A percentile compares a stretch with the other conserved stretches of the same genome.
Conservation (phyloP, 345 rosid genomes). For the Eucalyptus cladocalyx region DNA sequence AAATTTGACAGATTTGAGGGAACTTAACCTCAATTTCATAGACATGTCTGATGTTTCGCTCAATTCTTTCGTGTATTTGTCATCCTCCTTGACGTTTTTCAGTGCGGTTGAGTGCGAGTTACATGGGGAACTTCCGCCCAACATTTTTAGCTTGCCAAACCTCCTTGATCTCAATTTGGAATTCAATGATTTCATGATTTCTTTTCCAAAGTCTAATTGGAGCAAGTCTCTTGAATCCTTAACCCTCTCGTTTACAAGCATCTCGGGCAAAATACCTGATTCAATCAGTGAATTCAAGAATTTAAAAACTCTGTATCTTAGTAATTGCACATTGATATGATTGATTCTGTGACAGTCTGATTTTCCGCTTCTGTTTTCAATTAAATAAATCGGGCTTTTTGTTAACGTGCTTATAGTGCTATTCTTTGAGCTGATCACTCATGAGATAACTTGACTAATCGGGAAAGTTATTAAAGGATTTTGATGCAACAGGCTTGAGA, state of each 20-base stretch:
- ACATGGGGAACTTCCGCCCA: not conserved
- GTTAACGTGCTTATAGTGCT: too few relatives aligned
- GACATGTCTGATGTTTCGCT: fast-evolving
- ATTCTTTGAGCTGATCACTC: too few relatives aligned
- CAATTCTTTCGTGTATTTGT: not conserved
- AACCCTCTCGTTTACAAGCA: not conserved
- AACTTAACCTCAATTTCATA: too few relatives aligned
- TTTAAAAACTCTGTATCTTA: not conserved
- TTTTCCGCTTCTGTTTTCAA: too few relatives aligned
- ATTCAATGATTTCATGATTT: fast-evolving
- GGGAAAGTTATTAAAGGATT: too few relatives aligned
- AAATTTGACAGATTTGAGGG: too few relatives aligned
- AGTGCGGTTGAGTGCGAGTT: fast-evolving
- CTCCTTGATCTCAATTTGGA: not conserved
- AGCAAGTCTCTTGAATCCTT: not conserved
- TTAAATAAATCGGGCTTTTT: too few relatives aligned
- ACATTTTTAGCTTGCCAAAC: not conserved
- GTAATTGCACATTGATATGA: fast-evolving
- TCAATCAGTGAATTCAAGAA: not conserved
- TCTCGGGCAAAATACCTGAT: not conserved
- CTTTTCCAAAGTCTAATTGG: not conserved
- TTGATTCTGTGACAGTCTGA: too few relatives aligned
- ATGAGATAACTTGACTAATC: too few relatives aligned
- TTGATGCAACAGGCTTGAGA: too few relatives aligned
- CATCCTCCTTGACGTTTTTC: not conserved